Evolutionary conservation across 139 green algal genomes (phyloP).

Genomic region (Micromonas commoda): DNA sequence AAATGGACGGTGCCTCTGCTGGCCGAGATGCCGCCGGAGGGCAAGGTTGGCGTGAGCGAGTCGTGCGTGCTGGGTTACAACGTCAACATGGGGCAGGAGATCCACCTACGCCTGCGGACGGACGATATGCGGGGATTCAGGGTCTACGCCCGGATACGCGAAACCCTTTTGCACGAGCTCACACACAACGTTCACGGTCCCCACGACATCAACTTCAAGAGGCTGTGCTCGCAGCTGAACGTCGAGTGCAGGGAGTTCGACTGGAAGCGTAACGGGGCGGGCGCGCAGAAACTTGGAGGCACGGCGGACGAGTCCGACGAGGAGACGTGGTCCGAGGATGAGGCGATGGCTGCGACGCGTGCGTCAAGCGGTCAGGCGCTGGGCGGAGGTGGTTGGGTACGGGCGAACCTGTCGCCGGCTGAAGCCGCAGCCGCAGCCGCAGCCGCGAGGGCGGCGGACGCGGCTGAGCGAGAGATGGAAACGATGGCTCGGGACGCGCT

Average conservation of each 20-base stretch:
- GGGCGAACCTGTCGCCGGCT: not conserved
- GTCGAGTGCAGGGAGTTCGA: constrained; percentile 36
- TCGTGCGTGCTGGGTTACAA: constrained; percentile 44
- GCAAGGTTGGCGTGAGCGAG: constrained; percentile 37
- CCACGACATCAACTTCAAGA: constrained; percentile 75
- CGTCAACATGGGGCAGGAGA: constrained; percentile 71
- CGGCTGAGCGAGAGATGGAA: not conserved
- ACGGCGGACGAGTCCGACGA: not conserved
- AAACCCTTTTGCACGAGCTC: constrained; percentile 73
- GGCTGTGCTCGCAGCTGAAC: constrained; percentile 55
- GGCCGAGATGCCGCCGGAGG: constrained; percentile 76
- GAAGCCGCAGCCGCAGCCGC: not conserved
- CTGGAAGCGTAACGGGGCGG: not conserved
- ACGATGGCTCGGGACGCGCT: not conserved
- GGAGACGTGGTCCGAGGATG: not conserved
- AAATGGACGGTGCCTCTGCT: constrained; percentile 56
- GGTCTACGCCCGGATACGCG: constrained; percentile 59
- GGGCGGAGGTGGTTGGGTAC: too few species aligned
- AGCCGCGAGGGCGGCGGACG: not conserved
- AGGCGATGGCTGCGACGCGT: not conserved
- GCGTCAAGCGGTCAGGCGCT: not conserved
- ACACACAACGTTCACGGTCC: constrained; percentile 75
- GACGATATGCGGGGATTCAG: constrained; percentile 71
- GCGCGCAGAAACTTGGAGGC: not conserved
- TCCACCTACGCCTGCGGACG: constrained; percentile 75